A percentile compares a stretch with the other conserved stretches of the same genome.
Evolutionary conservation across 495 filamentous ascomycete genomes (phyloP).

Genomic region (Pseudomonodictys pantanalensis): DNA sequence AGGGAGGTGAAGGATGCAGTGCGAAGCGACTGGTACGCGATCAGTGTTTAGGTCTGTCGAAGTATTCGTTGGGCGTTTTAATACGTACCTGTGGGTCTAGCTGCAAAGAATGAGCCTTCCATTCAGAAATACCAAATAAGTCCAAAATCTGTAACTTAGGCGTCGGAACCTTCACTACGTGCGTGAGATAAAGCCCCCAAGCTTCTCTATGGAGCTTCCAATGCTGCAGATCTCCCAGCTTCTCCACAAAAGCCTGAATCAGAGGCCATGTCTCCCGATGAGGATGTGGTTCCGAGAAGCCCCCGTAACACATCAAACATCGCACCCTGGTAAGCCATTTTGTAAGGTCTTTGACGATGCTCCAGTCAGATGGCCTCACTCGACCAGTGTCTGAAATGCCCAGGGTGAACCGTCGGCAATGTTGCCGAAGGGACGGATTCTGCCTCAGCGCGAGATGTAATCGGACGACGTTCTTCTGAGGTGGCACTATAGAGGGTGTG

Average conservation of each 20-base stretch:
- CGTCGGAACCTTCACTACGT: not conserved
- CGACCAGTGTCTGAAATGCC: not conserved
- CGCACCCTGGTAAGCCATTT: slow-evolving; percentile 1
- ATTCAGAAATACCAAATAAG: not conserved
- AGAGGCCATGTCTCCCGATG: not conserved
- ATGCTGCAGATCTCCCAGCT: not conserved
- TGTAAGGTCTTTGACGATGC: not conserved
- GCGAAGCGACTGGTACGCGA: not conserved
- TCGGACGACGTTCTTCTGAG: not conserved
- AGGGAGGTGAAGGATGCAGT: slow-evolving; percentile 4
- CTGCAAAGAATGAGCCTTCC: not conserved
- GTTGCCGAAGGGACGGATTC: slow-evolving; percentile 5
- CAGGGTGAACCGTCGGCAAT: not conserved
- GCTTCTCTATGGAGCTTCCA: not conserved
- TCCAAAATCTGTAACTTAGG: not conserved
- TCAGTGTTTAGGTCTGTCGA: not conserved
- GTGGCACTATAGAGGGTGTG: not conserved
- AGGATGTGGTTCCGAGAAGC: not conserved
- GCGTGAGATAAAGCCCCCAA: slow-evolving; percentile 1
- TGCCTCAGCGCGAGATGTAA: not conserved
- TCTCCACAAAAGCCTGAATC: not conserved
- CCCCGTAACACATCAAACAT: slow-evolving; percentile 2
- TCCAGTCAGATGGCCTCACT: not conserved
- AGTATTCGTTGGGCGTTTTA: not conserved
- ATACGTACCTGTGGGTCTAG: not conserved